These are phyloP conservation scores for Pseudocercospora cruenta DNA, from an alignment of 2,329 filamentous ascomycete species.

Conservation along the genomic window DNA sequence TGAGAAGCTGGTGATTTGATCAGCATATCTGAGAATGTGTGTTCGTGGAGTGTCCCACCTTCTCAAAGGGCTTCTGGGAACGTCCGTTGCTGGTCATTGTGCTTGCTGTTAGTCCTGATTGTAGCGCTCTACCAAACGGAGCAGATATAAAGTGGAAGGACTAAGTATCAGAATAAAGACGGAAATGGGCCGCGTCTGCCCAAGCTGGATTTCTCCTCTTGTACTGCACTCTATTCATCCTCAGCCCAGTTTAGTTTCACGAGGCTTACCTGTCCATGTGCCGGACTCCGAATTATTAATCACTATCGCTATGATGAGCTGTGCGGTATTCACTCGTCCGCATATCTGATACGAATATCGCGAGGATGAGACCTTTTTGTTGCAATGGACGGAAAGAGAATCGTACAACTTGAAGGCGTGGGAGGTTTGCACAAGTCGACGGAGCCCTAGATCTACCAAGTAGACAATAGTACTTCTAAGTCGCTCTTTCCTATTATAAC, in stretches of 20 bases:
- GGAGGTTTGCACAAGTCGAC: too few species aligned
- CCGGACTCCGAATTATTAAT: not conserved
- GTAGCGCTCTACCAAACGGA: not conserved
- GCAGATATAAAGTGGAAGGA: not conserved
- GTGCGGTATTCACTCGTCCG: not conserved
- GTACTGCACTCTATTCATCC: not conserved
- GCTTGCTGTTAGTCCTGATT: not conserved
- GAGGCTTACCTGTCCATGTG: not conserved
- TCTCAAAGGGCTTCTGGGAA: not conserved
- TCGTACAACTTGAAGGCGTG: too few species aligned
- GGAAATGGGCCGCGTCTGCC: not conserved
- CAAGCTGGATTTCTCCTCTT: not conserved
- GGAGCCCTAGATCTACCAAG: too few species aligned
- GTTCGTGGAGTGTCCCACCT: not conserved
- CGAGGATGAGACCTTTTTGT: not conserved
- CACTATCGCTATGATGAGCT: not conserved
- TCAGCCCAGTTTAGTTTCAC: not conserved
- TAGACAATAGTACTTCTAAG: too few species aligned
- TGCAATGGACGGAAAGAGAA: not conserved
- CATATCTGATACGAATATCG: not conserved
- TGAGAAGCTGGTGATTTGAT: slow-evolving; percentile 29
- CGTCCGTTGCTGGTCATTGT: not conserved
- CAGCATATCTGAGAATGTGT: not conserved
- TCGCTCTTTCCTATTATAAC: too few species aligned
- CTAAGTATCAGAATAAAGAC: not conserved